These are phyloP conservation scores for Rhizopogon vinicolor DNA, from an alignment of 768 basidiomycete species.

Conservation along the genomic window DNA sequence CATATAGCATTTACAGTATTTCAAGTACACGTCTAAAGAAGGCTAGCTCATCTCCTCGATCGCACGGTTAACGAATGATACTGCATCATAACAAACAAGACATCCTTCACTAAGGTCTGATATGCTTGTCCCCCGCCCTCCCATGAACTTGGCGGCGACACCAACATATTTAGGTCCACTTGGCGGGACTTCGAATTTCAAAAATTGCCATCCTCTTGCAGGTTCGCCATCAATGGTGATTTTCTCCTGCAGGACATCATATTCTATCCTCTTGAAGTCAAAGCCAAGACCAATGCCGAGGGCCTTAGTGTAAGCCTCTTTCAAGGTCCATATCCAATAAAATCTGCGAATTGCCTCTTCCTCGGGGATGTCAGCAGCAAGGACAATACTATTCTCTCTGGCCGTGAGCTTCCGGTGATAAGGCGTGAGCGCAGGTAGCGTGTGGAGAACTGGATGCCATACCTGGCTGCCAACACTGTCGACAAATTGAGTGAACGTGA, in stretches of 20 bases:
- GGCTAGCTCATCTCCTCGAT: conserved; percentile 34
- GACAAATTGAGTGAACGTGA: conserved; percentile 57
- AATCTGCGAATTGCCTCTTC: conserved; percentile 56
- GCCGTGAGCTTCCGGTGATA: conserved; percentile 33
- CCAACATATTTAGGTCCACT: conserved; percentile 56
- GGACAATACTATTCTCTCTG: conserved; percentile 28
- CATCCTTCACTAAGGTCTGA: conserved; percentile 31
- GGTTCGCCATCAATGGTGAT: conserved; percentile 56
- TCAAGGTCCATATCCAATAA: conserved; percentile 86
- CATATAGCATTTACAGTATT: conserved; percentile 12
- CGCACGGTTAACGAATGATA: conserved; percentile 42
- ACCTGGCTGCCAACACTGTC: conserved; percentile 65
- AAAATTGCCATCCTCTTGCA: conserved; percentile 65
- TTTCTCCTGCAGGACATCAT: conserved; percentile 45
- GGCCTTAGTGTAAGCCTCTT: conserved; percentile 90
- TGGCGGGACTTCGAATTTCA: conserved; percentile 50
- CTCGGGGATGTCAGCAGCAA: conserved; percentile 35
- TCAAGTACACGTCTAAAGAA: conserved; percentile 12
- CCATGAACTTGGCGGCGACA: conserved; percentile 58
- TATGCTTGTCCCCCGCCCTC: conserved; percentile 33
- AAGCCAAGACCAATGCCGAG: conserved; percentile 81
- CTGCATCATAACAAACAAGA: conserved; percentile 43
- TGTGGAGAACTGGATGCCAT: neutral
- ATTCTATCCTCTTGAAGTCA: conserved; percentile 75
- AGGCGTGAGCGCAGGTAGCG: conserved; percentile 5